Evolutionary conservation across 495 filamentous ascomycete genomes (phyloP), one percentile per base, ranked within the genome.

Genomic region (Haplographium delicatum): DNA sequence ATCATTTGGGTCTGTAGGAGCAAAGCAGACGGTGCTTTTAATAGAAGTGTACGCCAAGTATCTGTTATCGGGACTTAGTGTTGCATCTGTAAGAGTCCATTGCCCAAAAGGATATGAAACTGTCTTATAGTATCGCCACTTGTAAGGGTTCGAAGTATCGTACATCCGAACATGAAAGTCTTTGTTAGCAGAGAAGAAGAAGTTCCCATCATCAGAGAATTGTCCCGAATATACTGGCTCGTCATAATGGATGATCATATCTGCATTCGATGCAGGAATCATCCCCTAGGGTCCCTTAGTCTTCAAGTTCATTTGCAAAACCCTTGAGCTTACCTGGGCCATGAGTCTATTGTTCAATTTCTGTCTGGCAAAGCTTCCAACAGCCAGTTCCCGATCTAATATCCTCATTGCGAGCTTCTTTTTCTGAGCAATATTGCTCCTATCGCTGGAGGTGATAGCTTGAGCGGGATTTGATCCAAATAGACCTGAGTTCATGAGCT

Each of bases 21-120:
- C 88, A 26, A 97, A 68, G 64, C 84, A 94, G 0, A 95, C 89
- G 11, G 83, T 78, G 61, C 78, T 84, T 42, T 83, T 50, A 25
- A 62, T 62, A 13, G 89, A 95, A 30, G 83, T 87, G 60, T 94
- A 96, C 11, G 89, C 94, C 7, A 98, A 72, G 64, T 86, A 89
- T 47, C 79, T 82, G 61, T 96, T 96, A 68, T 98, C 91, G 1
- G 91, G 93, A 52, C 88, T 94, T 20, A 98, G 68, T 4, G 83
- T 84, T 23, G 93, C 91, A 70, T 98, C 93, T 9, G 91, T 98
- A 56, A 98, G 85, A 2, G 91, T 97, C 93, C 93, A 98, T 53
- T 85, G 81, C 2, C 89, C 93, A 47, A 80, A 84, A 3, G 88
- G 86, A 68, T 95, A 95, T 16, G 76, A 68, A 8, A 91, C 89